Evolutionary conservation across 2,329 filamentous ascomycete genomes (phyloP), one percentile per base, ranked within the genome.

Genomic region (Botrytis medusae): DNA sequence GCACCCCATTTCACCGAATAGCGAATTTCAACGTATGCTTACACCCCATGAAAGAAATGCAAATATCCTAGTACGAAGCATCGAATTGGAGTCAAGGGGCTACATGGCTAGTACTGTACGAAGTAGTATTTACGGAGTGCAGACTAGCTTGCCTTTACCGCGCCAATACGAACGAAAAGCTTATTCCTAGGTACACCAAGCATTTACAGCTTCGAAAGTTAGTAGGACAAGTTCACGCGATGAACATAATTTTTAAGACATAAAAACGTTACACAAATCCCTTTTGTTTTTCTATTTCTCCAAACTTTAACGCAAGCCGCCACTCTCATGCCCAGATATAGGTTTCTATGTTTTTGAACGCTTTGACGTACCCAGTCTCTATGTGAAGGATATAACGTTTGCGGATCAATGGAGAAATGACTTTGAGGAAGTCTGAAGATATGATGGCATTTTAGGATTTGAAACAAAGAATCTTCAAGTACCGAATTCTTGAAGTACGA

Each of bases 41-140:
- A 67, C 32, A n/a, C 14, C 42, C 63, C 63, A 51, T 65, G 44
- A 4, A 37, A 65, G 29, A 51, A 51, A 65, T 65, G 20, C 42
- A 37, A 51, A 51, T 67, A 67, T n/a, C 63, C 63, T 51, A n/a
- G 63, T 37, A 25, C 18, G 22, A 51, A 67, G 22, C 63, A 25
- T 48, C 44, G 29, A 46, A 34, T 37, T 37, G 32, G 63, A 25
- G 44, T 25, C 44, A 18, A 37, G 20, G 18, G 62, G 20, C n/a
- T 65, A 34, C 44, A n/a, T 12, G 37, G 25, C 51, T 57, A 57
- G n/a, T 37, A 18, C 44, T 32, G 63, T 18, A 3, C 16, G 14
- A 14, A 14, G 42, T 16, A 29, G 6, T 29, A 29, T 57, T 14
- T 29, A 18, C 51, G 16, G n/a, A 57, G 51, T 32, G n/a, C 25